Percentiles rank a stretch among this genome's conserved stretches.
phyloP scores from a whole-genome alignment of 441 rosid species.

The Pelargonium myrrhifolium region DNA sequence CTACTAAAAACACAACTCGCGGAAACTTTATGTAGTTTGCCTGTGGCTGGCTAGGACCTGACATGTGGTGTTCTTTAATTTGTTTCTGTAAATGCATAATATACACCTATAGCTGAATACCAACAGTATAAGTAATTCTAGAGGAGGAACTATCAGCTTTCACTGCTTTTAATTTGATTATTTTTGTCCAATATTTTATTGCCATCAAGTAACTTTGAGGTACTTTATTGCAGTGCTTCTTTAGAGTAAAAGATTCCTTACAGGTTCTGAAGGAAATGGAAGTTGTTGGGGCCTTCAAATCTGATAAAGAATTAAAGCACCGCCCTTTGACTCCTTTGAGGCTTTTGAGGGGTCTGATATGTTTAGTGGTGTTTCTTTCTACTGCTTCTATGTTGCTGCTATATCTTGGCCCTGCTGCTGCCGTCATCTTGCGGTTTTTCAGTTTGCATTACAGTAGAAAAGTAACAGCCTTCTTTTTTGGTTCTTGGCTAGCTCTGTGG shows the following conservation, averaged over 20 bases:
- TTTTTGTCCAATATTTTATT: background rate
- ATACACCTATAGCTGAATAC: background rate
- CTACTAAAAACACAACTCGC: too few relatives aligned
- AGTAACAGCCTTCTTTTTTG: conserved; percentile 52
- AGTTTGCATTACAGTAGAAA: conserved; percentile 60
- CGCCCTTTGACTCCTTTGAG: conserved; percentile 56
- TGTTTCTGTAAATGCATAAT: too few relatives aligned
- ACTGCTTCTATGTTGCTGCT: conserved; percentile 75
- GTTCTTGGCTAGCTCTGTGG: conserved; percentile 85
- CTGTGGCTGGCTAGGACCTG: too few relatives aligned
- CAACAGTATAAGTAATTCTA: background rate
- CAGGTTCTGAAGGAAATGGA: conserved; percentile 47
- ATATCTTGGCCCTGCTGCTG: conserved; percentile 51
- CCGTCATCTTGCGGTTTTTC: conserved; percentile 44
- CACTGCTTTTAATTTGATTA: background rate
- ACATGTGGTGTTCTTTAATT: too few relatives aligned
- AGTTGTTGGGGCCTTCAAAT: conserved; percentile 30
- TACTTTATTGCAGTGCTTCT: conserved; percentile 32
- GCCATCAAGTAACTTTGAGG: conserved; percentile 26
- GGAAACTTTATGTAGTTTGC: too few relatives aligned
- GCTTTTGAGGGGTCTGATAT: conserved; percentile 61
- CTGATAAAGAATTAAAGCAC: conserved; percentile 41
- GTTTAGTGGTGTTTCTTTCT: conserved; percentile 60
- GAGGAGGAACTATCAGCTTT: background rate
- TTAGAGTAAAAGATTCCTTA: conserved; percentile 13